Conservation (phyloP, 1,139 yeast genomes). For the Debaryomyces sp. region DNA sequence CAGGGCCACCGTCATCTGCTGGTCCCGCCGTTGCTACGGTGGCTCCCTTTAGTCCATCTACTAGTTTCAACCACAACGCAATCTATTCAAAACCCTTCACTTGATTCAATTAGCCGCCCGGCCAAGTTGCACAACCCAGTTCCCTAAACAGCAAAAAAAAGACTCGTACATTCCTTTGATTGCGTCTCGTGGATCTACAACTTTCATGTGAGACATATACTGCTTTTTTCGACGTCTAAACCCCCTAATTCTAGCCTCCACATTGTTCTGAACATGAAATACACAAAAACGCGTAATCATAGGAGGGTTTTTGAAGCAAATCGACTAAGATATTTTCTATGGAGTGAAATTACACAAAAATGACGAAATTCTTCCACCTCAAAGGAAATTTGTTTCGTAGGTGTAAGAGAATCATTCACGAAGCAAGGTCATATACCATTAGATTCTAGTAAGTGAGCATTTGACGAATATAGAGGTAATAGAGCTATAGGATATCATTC, state of each 20-base stretch:
- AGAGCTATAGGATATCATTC: neutral
- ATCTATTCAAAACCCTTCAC: neutral
- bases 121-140: neutral
- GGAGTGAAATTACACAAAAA: constrained; percentile 8
- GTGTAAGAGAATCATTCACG: neutral
- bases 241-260: neutral
- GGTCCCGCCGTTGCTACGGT: neutral
- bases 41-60: neutral
- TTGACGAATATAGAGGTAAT: constrained; percentile 2
- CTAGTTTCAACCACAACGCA: neutral
- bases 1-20: neutral
- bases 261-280: neutral
- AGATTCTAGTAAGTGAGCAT: neutral
- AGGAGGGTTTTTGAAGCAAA: neutral
- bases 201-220: neutral
- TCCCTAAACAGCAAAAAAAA: neutral
- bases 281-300: constrained; percentile 10
- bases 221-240: neutral
- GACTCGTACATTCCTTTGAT: neutral
- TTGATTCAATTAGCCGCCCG: neutral
- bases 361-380: constrained; percentile 1
- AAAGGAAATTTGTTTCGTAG: constrained; percentile 3
- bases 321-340: neutral
- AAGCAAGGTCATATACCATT: neutral
- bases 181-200: no score